Percentiles rank a stretch among this genome's conserved stretches.
Conservation (phyloP, 2,329 filamentous ascomycete genomes). For the Fusarium sp. region DNA sequence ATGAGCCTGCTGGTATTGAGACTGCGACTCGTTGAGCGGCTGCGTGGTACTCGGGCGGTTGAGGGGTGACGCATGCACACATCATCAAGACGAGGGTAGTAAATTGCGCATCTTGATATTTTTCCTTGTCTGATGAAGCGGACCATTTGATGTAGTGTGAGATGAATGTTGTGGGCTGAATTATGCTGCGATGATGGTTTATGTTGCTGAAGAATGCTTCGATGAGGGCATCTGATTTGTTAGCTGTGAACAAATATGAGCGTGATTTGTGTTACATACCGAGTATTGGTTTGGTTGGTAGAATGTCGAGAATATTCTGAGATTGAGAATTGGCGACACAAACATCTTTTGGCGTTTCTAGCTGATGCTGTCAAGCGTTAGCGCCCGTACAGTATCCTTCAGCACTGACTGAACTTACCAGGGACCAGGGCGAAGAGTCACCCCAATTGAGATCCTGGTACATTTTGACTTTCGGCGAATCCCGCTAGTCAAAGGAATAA, state of each 20-base stretch:
- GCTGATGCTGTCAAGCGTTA: not conserved
- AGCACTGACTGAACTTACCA: not conserved
- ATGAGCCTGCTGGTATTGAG: not conserved
- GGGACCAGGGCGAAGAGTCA: not conserved
- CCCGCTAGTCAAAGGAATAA: not conserved
- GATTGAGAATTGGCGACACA: not conserved
- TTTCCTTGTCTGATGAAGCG: not conserved
- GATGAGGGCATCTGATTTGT: constrained; percentile 7
- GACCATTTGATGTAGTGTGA: constrained; percentile 17
- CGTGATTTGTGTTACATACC: not conserved
- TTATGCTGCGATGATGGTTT: constrained; percentile 25
- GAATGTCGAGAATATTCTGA: not conserved
- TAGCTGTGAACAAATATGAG: not conserved
- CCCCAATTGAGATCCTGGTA: not conserved
- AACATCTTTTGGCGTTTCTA: not conserved
- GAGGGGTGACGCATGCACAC: constrained; percentile 17
- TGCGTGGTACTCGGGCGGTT: not conserved
- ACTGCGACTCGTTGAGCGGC: not conserved
- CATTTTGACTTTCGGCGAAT: not conserved
- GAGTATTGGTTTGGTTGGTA: not conserved
- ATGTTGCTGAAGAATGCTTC: constrained; percentile 24
- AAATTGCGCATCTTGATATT: constrained; percentile 6
- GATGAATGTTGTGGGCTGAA: constrained; percentile 5
- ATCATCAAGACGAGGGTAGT: constrained; percentile 20
- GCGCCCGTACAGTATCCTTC: too few species aligned